Base-by-base conservation (phyloP, 1,284 basidiomycete genomes). In the Pseudozyma pruni region DNA sequence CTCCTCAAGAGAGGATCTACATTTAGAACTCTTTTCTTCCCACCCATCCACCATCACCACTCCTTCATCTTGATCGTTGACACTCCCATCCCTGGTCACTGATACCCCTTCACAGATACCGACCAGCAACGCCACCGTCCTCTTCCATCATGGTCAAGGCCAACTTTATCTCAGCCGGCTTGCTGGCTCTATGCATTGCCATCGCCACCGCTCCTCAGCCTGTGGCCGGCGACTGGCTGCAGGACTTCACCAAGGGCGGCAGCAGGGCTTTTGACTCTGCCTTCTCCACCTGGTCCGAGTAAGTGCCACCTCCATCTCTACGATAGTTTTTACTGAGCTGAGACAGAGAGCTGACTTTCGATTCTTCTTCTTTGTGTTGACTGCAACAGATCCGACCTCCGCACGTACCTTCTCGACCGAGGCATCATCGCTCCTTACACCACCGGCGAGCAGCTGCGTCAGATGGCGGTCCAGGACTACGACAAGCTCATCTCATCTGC, bases 321-420 rank as follows among this genome's bases (percentile, higher is more conserved):
- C n/a, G n/a, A n/a, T n/a, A n/a, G n/a, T n/a, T n/a, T n/a, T n/a
- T n/a, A n/a, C n/a, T n/a, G n/a, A 19, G 25, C 20, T 11, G 9
- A 41, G 19, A 25, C 35, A 22, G 34, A 38, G 3, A 33, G 13
- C 27, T 27, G 25, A 29, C 10, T 34, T 20, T 14, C n/a, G n/a
- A 19, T 42, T 7, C 8, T 31, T 10, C 14, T 16, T 20, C 19
- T 38, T 10, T 22, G 33, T 20, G 13, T 27, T 25, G 16, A 8
- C 1, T 2, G n/a, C 1, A 7, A 19, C 50, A 71, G 67, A 22
- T 75, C 72, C 20, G 68, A 72, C 45, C 69, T 82, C 17, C 80
- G 80, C 25, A 64, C 72, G 34, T 82, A 79, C 63, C 72, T 82
- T 14, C 74, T 81, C 17, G 79, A 82, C 49, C 75, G 78, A 14